Percentiles rank a stretch among this genome's conserved stretches.
These are phyloP conservation scores for Pisolithus thermaeus DNA, from an alignment of 1,284 basidiomycete species.

Conservation along the genomic window DNA sequence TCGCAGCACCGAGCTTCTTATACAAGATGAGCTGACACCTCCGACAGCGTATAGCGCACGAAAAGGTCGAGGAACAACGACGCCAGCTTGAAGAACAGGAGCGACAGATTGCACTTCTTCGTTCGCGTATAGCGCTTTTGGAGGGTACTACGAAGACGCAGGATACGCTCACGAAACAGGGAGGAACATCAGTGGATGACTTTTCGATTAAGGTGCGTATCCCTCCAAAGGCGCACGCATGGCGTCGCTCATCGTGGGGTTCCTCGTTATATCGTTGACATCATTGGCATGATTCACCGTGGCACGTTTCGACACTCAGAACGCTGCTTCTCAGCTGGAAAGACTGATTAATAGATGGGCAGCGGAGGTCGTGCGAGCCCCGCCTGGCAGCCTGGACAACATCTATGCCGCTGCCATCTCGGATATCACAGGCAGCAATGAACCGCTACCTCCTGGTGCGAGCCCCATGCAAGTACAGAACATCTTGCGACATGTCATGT, in stretches of 20 bases:
- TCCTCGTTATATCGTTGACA: too few species aligned
- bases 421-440: slow-evolving; percentile 50
- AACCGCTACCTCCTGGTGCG: slow-evolving; percentile 33
- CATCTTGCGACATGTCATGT: slow-evolving; percentile 69
- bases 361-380: slow-evolving; percentile 58
- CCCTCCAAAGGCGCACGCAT: not conserved
- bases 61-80: slow-evolving; percentile 78
- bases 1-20: not conserved
- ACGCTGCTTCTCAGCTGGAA: slow-evolving; percentile 70
- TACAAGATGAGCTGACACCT: not conserved
- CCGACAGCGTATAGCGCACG: slow-evolving; percentile 70
- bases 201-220: slow-evolving; percentile 71
- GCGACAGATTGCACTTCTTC: slow-evolving; percentile 65
- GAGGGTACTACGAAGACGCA: slow-evolving; percentile 52
- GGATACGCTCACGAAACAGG: slow-evolving; percentile 31
- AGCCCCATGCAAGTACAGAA: slow-evolving; percentile 69
- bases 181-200: slow-evolving; percentile 68
- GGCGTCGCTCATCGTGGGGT: not conserved
- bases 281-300: too few species aligned
- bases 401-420: slow-evolving; percentile 54
- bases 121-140: slow-evolving; percentile 62
- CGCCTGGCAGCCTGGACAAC: slow-evolving; percentile 47
- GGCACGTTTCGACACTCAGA: slow-evolving; percentile 34
- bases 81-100: slow-evolving; percentile 76
- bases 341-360: slow-evolving; percentile 80